Base-by-base conservation (phyloP, 768 basidiomycete genomes). In the Serpula lacrymans region DNA sequence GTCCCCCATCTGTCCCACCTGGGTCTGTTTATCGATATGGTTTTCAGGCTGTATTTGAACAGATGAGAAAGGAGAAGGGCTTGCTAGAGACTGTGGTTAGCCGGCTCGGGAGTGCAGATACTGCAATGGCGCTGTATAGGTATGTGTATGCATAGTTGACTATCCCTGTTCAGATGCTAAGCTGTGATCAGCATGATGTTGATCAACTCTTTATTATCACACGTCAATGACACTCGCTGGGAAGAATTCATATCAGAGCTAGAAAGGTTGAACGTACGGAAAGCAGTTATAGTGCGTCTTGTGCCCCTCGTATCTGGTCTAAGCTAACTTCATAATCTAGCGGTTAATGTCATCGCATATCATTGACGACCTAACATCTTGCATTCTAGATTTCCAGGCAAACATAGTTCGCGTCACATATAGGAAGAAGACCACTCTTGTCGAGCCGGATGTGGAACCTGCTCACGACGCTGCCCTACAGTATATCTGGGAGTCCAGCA, bases 361-460 rank as follows among this genome's bases (percentile, higher is more conserved):
- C 21, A 77, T 81, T 35, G 87, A 89, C 47, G 89, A 92, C 54
- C 66, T 91, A 39, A 80, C 84, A 6, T 91, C 88, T 0, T 84
- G 82, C 43, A 84, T 93, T 34, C 72, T 92, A 41, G 86, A 92
- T 56, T 93, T 92, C 60, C 90, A 93, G 66, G 82, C 86, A 20
- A 90, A 89, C 60, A 77, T 91, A 43, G 70, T 88, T 40, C 80
- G 87, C 27, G 78, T 89, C 21, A 80, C 78, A 11, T 85, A 87
- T 58, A 78, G 84, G 41, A 87, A 84, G 67, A 91, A 90, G 65
- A 85, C 74, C 12, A 86, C 86, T 3, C 60, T 77, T 17, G 86
- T 93, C 13, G 83, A 89, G 51, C 77, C 83, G 3, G 78, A 81
- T 21, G 58, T 60, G 29, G 82, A 87, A 41, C 70, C 73, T 4